A percentile compares a stretch with the other conserved stretches of the same genome.
phyloP scores from a whole-genome alignment of 805 yeast genomes.

The Candida andamanensis region DNA sequence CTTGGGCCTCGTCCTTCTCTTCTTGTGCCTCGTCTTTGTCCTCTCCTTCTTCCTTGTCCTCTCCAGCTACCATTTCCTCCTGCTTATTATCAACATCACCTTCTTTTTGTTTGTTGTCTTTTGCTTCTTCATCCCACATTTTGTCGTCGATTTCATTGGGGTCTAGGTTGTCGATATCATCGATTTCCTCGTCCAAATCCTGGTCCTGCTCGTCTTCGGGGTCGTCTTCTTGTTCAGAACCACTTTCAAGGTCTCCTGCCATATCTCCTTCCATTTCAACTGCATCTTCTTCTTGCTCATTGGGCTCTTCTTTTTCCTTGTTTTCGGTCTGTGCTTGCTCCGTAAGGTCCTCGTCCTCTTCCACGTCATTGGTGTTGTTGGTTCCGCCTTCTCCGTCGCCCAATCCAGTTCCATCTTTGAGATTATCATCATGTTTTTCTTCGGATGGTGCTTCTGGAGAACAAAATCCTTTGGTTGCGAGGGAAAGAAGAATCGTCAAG shows the following conservation, averaged over 20 bases:
- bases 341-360: conserved; percentile 83
- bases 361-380: conserved; percentile 77
- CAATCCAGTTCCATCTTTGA: conserved; percentile 83
- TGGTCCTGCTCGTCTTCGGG: conserved; percentile 50
- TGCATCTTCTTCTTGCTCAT: conserved; percentile 75
- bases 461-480: conserved; percentile 85
- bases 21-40: conserved; percentile 29
- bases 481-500: conserved; percentile 46
- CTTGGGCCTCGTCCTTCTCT: conserved; percentile 28
- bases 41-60: conserved; percentile 37
- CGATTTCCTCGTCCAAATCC: conserved; percentile 84
- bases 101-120: conserved; percentile 70
- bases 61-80: conserved; percentile 46
- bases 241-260: conserved; percentile 89
- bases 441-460: conserved; percentile 77
- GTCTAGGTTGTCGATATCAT: conserved; percentile 83
- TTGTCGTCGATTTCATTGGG: conserved; percentile 94
- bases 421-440: conserved; percentile 52
- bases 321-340: conserved; percentile 76
- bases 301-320: conserved; percentile 54
- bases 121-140: conserved; percentile 95
- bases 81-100: conserved; percentile 67
- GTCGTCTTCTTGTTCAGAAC: conserved; percentile 59
- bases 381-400: conserved; percentile 92
- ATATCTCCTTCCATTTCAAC: conserved; percentile 94